Evolutionary conservation across 2,329 filamentous ascomycete species (phyloP).

Genomic region (Calonectria multiphialidica): DNA sequence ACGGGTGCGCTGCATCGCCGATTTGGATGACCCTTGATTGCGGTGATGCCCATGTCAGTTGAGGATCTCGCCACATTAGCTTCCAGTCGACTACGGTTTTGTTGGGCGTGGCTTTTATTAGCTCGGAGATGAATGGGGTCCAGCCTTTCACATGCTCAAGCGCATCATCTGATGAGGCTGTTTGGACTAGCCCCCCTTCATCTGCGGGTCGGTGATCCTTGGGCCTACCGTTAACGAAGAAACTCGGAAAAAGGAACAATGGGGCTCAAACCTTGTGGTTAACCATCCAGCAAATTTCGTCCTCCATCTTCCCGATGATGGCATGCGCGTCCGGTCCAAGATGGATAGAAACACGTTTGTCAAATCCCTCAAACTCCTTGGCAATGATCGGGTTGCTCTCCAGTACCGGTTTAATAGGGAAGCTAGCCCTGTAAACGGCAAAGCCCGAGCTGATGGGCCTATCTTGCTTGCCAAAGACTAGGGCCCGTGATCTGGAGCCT

Average conservation of each 20-base stretch:
- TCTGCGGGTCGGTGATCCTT: not conserved
- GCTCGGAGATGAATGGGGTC: not conserved
- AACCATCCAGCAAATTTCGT: not conserved
- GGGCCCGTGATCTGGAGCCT: not conserved
- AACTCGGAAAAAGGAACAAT: not conserved
- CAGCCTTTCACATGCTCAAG: not conserved
- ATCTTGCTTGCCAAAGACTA: not conserved
- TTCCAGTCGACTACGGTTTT: not conserved
- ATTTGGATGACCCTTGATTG: not conserved
- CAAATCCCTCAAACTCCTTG: not conserved
- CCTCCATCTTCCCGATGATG: not conserved
- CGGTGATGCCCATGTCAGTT: not conserved
- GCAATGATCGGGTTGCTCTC: not conserved
- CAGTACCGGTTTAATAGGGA: not conserved
- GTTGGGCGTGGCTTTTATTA: not conserved
- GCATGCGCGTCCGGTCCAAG: not conserved
- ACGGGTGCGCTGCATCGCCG: not conserved
- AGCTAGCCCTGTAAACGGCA: not conserved
- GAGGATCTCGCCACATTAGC: not conserved
- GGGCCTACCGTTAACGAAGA: not conserved
- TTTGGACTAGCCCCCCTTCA: not conserved
- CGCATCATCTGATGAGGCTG: not conserved
- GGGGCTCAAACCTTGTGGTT: not conserved
- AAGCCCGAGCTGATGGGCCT: not conserved
- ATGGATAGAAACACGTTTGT: not conserved